Conservation (phyloP, 805 yeast species). For the Cyberlindnera euphorbiae region DNA sequence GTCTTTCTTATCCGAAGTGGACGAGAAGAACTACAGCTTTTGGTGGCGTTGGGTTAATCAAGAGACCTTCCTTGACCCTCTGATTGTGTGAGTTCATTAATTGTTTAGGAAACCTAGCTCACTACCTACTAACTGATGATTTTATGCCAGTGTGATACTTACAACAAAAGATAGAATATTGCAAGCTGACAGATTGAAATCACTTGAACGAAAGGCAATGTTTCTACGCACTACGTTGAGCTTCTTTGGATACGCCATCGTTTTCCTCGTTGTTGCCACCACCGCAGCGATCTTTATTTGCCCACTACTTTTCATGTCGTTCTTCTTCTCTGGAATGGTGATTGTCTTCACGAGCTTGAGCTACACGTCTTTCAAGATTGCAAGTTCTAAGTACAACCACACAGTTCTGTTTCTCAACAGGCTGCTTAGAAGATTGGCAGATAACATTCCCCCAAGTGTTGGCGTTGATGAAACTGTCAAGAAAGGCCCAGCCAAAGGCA, state of each 20-base stretch:
- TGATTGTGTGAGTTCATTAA: conserved; percentile 14
- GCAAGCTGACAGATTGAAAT: neutral
- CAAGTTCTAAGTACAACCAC: conserved; percentile 24
- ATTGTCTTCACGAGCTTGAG: conserved; percentile 24
- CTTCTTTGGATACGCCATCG: conserved; percentile 16
- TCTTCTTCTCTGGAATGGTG: conserved; percentile 25
- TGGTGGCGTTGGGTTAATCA: conserved; percentile 14
- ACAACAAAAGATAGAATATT: neutral
- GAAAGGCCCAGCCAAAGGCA: neutral
- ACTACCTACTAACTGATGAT: neutral
- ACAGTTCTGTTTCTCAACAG: conserved; percentile 24
- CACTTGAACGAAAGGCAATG: conserved; percentile 3
- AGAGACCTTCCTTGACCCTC: conserved; percentile 12
- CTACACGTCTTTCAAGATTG: conserved; percentile 21
- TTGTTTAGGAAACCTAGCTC: too few relatives aligned
- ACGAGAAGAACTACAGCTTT: conserved; percentile 11
- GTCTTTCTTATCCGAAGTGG: conserved; percentile 1
- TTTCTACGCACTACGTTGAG: conserved; percentile 15
- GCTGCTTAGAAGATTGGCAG: conserved; percentile 23
- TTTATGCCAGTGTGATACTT: conserved; percentile 1
- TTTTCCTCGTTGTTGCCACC: conserved; percentile 14
- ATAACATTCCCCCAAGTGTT: conserved; percentile 27
- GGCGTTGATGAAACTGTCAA: conserved; percentile 23
- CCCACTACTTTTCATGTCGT: conserved; percentile 21
- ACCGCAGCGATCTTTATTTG: conserved; percentile 17